Percentiles rank a stretch among this genome's conserved stretches.
phyloP scores from a whole-genome alignment of 768 basidiomycete genomes.

The Termitomyces sp. region DNA sequence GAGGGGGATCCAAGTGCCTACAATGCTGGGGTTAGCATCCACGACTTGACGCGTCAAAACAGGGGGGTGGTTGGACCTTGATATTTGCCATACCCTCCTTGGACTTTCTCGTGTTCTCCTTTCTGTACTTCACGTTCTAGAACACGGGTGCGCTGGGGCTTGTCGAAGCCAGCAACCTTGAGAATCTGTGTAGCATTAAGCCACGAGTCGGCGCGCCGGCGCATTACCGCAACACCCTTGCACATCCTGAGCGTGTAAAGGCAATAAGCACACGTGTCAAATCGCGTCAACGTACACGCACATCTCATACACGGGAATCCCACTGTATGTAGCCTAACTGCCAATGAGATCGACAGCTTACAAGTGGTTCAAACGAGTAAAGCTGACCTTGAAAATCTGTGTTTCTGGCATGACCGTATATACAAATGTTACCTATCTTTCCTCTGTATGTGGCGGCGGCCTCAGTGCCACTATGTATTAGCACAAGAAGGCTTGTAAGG shows the following conservation, averaged over 20 bases:
- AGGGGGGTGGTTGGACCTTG: conserved; percentile 63
- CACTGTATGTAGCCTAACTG: conserved; percentile 83
- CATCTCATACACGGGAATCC: conserved; percentile 92
- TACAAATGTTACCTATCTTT: background rate
- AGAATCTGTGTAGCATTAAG: conserved; percentile 99
- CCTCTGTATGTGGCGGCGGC: background rate
- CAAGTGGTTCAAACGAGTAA: conserved; percentile 15
- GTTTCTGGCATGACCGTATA: conserved; percentile 62
- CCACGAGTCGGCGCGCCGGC: conserved; percentile 93
- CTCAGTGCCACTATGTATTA: background rate
- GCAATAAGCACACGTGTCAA: conserved; percentile 30
- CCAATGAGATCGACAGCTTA: conserved; percentile 21
- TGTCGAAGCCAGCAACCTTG: conserved; percentile 99
- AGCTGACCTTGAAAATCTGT: conserved; percentile 82
- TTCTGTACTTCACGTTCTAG: conserved; percentile 98
- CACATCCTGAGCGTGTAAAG: conserved; percentile 72
- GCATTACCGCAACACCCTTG: conserved; percentile 96
- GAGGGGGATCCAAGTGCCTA: conserved; percentile 98
- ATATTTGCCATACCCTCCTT: conserved; percentile 99
- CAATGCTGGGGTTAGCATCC: conserved; percentile 8
- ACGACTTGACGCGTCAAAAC: conserved; percentile 10
- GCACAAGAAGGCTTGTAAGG: conserved; percentile 2
- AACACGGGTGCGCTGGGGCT: conserved; percentile 95
- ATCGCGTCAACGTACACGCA: conserved; percentile 42
- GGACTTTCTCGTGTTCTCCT: conserved; percentile 98